phyloP scores from a whole-genome alignment of 306 rosid genomes.

The Vachellia pachyceras region DNA sequence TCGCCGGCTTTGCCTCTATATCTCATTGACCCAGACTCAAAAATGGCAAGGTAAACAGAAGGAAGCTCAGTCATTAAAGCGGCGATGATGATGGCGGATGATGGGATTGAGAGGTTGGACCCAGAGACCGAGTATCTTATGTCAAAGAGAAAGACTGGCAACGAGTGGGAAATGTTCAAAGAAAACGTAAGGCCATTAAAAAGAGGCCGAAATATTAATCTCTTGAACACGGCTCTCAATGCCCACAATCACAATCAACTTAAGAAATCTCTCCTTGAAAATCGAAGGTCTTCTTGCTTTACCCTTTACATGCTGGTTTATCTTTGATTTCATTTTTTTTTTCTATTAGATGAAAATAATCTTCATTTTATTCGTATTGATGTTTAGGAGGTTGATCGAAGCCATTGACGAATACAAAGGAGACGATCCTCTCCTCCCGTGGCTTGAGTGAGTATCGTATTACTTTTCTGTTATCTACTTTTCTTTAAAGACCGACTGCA shows the following conservation, averaged over 20 bases:
- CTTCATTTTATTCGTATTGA: neutral
- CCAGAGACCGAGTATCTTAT: constrained; percentile 81
- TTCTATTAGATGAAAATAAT: neutral
- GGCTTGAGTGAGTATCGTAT: constrained; percentile 71
- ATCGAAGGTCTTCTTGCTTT: constrained; percentile 55
- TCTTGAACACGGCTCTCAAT: constrained; percentile 74
- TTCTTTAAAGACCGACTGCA: neutral
- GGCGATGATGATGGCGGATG: constrained; percentile 41
- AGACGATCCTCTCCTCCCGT: constrained; percentile 89
- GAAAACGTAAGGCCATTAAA: constrained; percentile 94
- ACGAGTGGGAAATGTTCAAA: constrained; percentile 91
- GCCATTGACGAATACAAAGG: constrained; percentile 78
- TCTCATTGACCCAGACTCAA: neutral
- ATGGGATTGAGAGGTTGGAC: constrained; percentile 47
- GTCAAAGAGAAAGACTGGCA: constrained; percentile 66
- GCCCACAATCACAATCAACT: constrained; percentile 61
- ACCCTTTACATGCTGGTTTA: neutral
- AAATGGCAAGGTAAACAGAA: neutral
- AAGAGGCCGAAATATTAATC: constrained; percentile 79
- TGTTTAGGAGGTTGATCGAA: constrained; percentile 62
- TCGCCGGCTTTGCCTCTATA: neutral
- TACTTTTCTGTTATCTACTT: neutral
- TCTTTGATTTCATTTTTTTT: neutral
- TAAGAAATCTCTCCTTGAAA: constrained; percentile 61
- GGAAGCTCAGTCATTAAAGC: neutral